Conservation (phyloP, 768 basidiomycete species). For the Psilocybe tampanensis region DNA sequence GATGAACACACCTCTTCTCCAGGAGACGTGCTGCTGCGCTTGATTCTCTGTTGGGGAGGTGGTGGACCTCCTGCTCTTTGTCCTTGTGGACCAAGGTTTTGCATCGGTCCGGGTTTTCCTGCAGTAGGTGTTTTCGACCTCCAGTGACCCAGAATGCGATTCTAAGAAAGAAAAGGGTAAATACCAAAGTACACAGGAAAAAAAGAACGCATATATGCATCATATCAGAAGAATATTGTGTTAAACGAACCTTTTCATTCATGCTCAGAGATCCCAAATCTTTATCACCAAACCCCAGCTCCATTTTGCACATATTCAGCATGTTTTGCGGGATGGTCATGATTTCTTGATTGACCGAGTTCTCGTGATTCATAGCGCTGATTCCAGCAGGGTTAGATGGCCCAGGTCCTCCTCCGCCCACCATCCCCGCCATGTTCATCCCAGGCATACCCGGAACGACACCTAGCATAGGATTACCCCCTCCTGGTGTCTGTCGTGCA, state of each 20-base stretch:
- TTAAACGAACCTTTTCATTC: slow-evolving; percentile 73
- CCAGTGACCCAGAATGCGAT: slow-evolving; percentile 14
- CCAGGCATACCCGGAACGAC: slow-evolving; percentile 5
- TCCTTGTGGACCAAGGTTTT: slow-evolving; percentile 35
- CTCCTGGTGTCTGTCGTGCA: slow-evolving; percentile 44
- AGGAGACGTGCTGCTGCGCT: slow-evolving; percentile 65
- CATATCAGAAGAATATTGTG: slow-evolving; percentile 13
- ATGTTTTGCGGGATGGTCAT: slow-evolving; percentile 34
- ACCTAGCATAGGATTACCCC: slow-evolving; percentile 6
- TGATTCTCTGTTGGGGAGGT: slow-evolving; percentile 34
- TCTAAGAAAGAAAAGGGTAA: slow-evolving; percentile 14
- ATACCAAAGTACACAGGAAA: slow-evolving; percentile 6
- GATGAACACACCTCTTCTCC: slow-evolving; percentile 52
- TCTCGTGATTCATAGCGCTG: slow-evolving; percentile 4
- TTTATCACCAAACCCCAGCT: slow-evolving; percentile 48
- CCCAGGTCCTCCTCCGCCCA: slow-evolving; percentile 2
- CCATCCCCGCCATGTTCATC: slow-evolving; percentile 11
- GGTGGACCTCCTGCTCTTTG: slow-evolving; percentile 26
- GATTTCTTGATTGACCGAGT: slow-evolving; percentile 43
- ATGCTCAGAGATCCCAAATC: slow-evolving; percentile 42
- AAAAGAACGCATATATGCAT: slow-evolving; percentile 1
- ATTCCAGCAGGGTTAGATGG: neutral
- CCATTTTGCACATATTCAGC: slow-evolving; percentile 40
- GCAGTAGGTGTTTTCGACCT: slow-evolving; percentile 1
- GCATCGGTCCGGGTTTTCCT: slow-evolving; percentile 10